A percentile compares a stretch with the other conserved stretches of the same genome.
Evolutionary conservation across 768 basidiomycete species (phyloP).

Genomic region (Grammothele lineata): DNA sequence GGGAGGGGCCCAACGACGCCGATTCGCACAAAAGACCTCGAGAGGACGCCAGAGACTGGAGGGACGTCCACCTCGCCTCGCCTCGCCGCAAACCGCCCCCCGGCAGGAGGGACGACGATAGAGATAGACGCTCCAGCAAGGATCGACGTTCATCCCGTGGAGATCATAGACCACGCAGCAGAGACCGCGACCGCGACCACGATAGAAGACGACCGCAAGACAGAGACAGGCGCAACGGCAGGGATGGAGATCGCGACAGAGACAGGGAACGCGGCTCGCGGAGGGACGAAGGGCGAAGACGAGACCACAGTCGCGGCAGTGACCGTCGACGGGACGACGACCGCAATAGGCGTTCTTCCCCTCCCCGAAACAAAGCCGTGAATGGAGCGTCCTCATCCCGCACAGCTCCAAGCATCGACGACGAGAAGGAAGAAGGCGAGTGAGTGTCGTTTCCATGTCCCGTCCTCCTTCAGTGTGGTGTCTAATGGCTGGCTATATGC

Average conservation of each 20-base stretch:
- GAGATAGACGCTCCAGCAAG: constrained; percentile 23
- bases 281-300: too few relatives aligned
- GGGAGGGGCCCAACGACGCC: constrained; percentile 50
- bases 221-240: constrained; percentile 35
- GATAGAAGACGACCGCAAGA: constrained; percentile 27
- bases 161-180: constrained; percentile 27
- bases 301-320: neutral
- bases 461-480: neutral
- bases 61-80: constrained; percentile 58
- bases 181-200: constrained; percentile 31
- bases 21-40: constrained; percentile 50
- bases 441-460: constrained; percentile 50
- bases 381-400: constrained; percentile 9
- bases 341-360: constrained; percentile 7
- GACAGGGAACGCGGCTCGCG: constrained; percentile 28
- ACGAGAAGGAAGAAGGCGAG: constrained; percentile 91
- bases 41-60: constrained; percentile 61
- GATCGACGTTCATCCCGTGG: constrained; percentile 24
- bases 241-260: constrained; percentile 29
- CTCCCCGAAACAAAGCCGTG: constrained; percentile 5
- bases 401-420: constrained; percentile 29
- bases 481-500: constrained; percentile 9
- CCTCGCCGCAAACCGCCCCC: constrained; percentile 24
- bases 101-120: constrained; percentile 31
- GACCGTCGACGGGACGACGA: constrained; percentile 14